phyloP scores from a whole-genome alignment of 1,284 basidiomycete genomes.

The Moniliophthora roreri region DNA sequence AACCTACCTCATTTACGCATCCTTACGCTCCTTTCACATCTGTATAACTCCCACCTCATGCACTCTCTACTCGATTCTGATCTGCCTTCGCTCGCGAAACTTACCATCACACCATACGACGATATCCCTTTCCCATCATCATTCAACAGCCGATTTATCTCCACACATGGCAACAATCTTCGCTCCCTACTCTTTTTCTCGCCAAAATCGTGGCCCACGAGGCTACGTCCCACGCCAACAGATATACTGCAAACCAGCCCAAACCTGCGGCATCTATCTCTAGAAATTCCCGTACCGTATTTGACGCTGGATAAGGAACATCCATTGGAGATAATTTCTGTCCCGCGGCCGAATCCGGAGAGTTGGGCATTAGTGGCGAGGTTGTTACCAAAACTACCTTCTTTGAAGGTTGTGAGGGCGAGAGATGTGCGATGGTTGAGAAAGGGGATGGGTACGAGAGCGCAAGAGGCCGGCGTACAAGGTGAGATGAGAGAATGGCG shows the following conservation, averaged over 20 bases:
- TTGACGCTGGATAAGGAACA: conserved; percentile 39
- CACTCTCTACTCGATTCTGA: conserved; percentile 56
- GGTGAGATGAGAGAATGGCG: conserved; percentile 76
- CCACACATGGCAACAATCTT: conserved; percentile 59
- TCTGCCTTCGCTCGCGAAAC: conserved; percentile 64
- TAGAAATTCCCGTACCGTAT: conserved; percentile 61
- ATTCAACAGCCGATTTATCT: conserved; percentile 61
- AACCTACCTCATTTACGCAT: conserved; percentile 61
- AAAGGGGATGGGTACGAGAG: conserved; percentile 59
- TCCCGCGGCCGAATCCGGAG: conserved; percentile 63
- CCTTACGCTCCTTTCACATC: conserved; percentile 59
- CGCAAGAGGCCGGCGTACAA: conserved; percentile 71
- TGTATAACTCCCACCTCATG: conserved; percentile 59
- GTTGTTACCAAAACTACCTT: conserved; percentile 55
- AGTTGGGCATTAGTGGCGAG: conserved; percentile 55
- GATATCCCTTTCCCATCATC: conserved; percentile 59
- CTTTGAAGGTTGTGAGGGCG: conserved; percentile 55
- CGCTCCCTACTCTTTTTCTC: conserved; percentile 67
- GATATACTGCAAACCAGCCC: conserved; percentile 56
- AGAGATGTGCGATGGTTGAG: conserved; percentile 73
- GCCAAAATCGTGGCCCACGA: conserved; percentile 70
- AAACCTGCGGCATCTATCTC: conserved; percentile 60
- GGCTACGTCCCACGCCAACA: conserved; percentile 56
- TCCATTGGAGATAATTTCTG: conserved; percentile 63
- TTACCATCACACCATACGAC: conserved; percentile 75